phyloP scores from a whole-genome alignment of 495 filamentous ascomycete species.

The Staphylotrichum tortipilum region DNA sequence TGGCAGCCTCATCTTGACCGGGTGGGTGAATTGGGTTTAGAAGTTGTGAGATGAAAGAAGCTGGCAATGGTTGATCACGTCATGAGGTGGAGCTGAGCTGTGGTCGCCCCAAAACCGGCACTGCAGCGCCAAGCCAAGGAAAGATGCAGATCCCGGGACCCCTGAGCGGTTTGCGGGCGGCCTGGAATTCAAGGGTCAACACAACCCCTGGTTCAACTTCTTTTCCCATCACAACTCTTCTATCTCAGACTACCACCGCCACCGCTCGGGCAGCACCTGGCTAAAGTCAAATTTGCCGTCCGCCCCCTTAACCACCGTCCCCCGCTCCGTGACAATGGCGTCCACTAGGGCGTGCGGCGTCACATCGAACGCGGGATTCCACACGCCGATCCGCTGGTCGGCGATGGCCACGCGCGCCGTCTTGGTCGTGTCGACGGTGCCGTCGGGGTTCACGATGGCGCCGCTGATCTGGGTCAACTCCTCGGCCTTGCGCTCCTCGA shows the following conservation, averaged over 20 bases:
- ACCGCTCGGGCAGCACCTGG: conserved; percentile 42
- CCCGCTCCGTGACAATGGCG: conserved; percentile 86
- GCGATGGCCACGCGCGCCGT: conserved; percentile 72
- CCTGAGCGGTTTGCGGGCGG: too few relatives aligned
- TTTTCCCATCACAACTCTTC: too few relatives aligned
- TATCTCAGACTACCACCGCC: conserved; percentile 20
- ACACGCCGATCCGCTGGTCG: conserved; percentile 70
- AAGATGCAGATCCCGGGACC: too few relatives aligned
- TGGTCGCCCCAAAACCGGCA: too few relatives aligned
- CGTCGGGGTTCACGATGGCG: conserved; percentile 45
- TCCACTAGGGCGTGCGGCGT: conserved; percentile 83
- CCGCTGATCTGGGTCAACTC: conserved; percentile 80
- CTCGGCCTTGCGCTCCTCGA: conserved; percentile 71
- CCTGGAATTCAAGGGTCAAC: background rate
- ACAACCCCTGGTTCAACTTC: background rate
- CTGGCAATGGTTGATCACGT: background rate
- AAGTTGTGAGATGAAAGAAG: too few relatives aligned
- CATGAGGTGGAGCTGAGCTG: conserved; percentile 8
- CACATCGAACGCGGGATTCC: conserved; percentile 96
- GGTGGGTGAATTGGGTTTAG: too few relatives aligned
- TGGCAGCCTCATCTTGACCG: conserved; percentile 11
- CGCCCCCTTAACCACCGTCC: conserved; percentile 68
- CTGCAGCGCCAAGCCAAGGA: background rate
- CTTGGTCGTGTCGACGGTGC: conserved; percentile 40
- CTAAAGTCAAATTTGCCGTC: conserved; percentile 69